Evolutionary conservation across 2,329 filamentous ascomycete species (phyloP).

Genomic region (Fusarium circinatum): DNA sequence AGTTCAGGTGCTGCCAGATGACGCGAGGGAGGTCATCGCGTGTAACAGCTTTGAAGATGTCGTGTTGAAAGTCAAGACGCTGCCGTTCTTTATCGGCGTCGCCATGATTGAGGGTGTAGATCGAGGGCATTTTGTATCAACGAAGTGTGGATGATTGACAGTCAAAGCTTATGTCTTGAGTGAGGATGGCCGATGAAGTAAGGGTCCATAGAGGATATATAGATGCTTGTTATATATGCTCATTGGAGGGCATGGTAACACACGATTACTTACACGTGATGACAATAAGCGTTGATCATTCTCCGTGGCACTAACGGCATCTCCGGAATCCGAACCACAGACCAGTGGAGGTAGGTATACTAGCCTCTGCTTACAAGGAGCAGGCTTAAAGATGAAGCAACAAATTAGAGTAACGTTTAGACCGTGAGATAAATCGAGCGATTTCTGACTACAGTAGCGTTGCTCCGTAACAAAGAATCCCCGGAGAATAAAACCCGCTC

Average conservation of each 20-base stretch:
- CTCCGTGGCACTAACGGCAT: not conserved
- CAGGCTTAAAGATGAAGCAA: too few relatives aligned
- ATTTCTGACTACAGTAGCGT: too few relatives aligned
- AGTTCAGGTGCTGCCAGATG: not conserved
- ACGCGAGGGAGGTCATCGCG: accelerated
- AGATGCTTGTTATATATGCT: not conserved
- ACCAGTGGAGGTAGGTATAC: not conserved
- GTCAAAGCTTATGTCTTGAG: not conserved
- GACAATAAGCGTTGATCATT: not conserved
- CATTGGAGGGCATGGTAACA: too few relatives aligned
- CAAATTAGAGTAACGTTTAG: too few relatives aligned
- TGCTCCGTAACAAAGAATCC: too few relatives aligned
- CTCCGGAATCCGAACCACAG: not conserved
- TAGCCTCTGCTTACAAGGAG: too few relatives aligned
- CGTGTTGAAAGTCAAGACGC: not conserved
- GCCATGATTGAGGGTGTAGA: not conserved
- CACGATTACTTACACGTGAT: too few relatives aligned
- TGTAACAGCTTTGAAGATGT: accelerated
- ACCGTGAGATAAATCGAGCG: too few relatives aligned
- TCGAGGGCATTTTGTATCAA: not conserved
- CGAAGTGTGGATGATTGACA: not conserved
- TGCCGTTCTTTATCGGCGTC: not conserved
- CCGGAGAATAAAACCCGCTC: accelerated
- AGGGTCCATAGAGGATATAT: accelerated
- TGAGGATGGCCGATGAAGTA: not conserved